Evolutionary conservation across 2,329 filamentous ascomycete species (phyloP).

Genomic region (Endoconidiophora polonica): DNA sequence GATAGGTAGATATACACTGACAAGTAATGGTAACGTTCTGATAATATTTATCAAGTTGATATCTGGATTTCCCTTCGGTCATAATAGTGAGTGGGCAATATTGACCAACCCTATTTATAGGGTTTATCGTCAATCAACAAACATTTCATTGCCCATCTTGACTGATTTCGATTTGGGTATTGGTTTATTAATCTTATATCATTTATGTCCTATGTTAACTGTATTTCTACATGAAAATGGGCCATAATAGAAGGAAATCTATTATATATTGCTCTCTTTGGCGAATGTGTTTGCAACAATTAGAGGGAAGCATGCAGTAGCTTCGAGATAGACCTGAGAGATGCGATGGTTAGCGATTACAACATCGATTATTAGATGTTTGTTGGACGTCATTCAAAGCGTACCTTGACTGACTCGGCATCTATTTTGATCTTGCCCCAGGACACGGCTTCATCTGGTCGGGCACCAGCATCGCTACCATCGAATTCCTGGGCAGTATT

Average conservation of each 20-base stretch:
- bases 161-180: background rate
- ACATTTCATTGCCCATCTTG: too few species aligned
- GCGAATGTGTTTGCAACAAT: constrained; percentile 53
- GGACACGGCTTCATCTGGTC: constrained; percentile 90
- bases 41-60: too few species aligned
- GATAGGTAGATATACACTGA: too few species aligned
- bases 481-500: constrained; percentile 97
- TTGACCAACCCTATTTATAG: too few species aligned
- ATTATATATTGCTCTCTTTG: constrained; percentile 25
- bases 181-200: background rate
- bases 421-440: constrained; percentile 96
- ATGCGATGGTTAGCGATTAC: background rate
- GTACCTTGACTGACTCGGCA: constrained; percentile 76
- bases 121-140: too few species aligned
- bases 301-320: constrained; percentile 47
- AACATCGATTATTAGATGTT: background rate
- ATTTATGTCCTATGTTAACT: background rate
- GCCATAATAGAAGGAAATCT: background rate
- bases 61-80: too few species aligned
- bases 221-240: background rate
- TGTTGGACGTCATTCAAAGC: constrained; percentile 14
- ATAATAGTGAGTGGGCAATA: too few species aligned
- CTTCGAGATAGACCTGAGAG: constrained; percentile 43
- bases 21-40: too few species aligned
- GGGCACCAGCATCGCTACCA: constrained; percentile 84